Conservation (phyloP, 1,139 yeast species). For the Kazachstania sp. region DNA sequence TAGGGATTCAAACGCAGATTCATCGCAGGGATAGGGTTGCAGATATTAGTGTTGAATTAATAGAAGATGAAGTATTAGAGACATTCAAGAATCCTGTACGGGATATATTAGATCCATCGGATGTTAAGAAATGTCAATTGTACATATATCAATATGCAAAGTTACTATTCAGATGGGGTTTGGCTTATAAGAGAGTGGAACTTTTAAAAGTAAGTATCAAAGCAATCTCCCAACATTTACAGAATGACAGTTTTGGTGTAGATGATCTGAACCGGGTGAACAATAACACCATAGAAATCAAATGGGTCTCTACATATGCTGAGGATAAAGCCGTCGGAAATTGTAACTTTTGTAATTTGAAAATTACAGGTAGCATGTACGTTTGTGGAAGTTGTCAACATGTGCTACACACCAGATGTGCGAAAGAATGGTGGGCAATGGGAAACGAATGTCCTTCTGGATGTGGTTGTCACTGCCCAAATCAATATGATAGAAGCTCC, state of each 20-base stretch:
- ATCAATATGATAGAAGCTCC: constrained; percentile 17
- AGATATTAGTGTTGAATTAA: constrained; percentile 43
- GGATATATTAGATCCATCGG: constrained; percentile 42
- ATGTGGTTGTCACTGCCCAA: constrained; percentile 74
- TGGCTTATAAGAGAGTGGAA: constrained; percentile 68
- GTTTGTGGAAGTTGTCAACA: constrained; percentile 74
- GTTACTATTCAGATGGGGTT: constrained; percentile 72
- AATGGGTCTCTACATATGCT: constrained; percentile 18
- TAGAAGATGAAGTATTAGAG: constrained; percentile 50
- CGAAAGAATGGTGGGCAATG: constrained; percentile 68
- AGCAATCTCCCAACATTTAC: constrained; percentile 4
- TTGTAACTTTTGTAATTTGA: constrained; percentile 60
- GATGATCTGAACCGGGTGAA: background rate
- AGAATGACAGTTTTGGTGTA: constrained; percentile 8
- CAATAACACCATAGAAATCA: constrained; percentile 4
- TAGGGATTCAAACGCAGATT: constrained; percentile 3
- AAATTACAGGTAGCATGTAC: constrained; percentile 53
- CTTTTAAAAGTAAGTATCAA: constrained; percentile 61
- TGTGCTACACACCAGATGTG: constrained; percentile 69
- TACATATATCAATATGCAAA: constrained; percentile 73
- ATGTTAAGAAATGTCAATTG: constrained; percentile 37
- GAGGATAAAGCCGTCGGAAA: constrained; percentile 19
- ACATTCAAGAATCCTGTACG: constrained; percentile 40
- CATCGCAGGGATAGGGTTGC: constrained; percentile 28
- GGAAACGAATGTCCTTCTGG: constrained; percentile 75